Conservation (phyloP, 169 alveolate species). For the Ichthyophthirius multifiliis region DNA sequence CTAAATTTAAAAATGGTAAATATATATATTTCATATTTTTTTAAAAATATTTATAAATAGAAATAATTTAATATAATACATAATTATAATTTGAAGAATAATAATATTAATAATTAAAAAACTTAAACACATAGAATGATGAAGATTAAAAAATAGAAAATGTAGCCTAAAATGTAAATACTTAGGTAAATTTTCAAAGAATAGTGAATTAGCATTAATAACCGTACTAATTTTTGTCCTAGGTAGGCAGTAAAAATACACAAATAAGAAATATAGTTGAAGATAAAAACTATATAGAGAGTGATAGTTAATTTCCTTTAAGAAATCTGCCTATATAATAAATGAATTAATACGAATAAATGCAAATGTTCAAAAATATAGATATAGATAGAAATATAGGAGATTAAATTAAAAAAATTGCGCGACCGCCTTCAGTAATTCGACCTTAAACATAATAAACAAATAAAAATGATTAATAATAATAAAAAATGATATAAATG, state of each 20-base stretch:
- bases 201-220: not conserved
- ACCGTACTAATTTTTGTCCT: not conserved
- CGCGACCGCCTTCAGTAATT: not conserved
- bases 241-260: not conserved
- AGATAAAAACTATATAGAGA: not conserved
- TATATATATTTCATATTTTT: not conserved
- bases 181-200: constrained; percentile 1
- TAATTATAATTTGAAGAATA: not conserved
- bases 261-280: not conserved
- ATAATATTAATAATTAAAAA: not conserved
- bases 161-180: not conserved
- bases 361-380: not conserved
- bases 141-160: not conserved
- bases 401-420: not conserved
- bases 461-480: not conserved
- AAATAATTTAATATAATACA: not conserved
- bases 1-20: constrained; percentile 4
- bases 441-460: not conserved
- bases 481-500: not conserved
- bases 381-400: not conserved
- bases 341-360: not conserved
- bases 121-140: not conserved
- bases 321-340: not conserved
- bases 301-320: not conserved
- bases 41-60: not conserved